Conservation (phyloP, 371 early-diverging fungal genomes). For the Mycotypha africana region DNA sequence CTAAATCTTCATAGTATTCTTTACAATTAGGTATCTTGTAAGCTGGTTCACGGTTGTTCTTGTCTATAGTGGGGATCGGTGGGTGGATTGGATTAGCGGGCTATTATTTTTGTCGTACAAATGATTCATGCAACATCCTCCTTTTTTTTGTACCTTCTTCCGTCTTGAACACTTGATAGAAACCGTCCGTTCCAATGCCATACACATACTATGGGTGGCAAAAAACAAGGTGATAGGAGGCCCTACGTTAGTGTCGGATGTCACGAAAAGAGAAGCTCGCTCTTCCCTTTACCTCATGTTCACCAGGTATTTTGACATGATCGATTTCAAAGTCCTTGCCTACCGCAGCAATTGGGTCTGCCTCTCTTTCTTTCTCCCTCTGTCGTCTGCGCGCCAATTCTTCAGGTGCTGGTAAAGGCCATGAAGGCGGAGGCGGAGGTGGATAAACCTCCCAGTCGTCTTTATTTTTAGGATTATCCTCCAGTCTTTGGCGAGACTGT, state of each 20-base stretch:
- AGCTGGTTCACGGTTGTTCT: too few relatives aligned
- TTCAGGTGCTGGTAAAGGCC: constrained; percentile 51
- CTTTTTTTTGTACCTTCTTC: constrained; percentile 12
- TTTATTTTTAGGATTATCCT: constrained; percentile 84
- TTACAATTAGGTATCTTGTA: constrained; percentile 15
- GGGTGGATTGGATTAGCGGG: constrained; percentile 15
- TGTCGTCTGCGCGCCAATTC: constrained; percentile 33
- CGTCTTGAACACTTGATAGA: constrained; percentile 25
- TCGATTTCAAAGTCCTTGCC: constrained; percentile 59
- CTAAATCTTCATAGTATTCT: constrained; percentile 88
- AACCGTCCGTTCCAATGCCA: constrained; percentile 26
- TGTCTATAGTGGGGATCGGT: constrained; percentile 56
- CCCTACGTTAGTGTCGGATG: not conserved
- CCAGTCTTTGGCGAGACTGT: constrained; percentile 66
- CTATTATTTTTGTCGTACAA: not conserved
- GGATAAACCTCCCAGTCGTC: constrained; percentile 88
- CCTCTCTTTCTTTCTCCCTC: constrained; percentile 43
- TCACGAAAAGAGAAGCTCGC: not conserved
- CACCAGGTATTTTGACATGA: constrained; percentile 60
- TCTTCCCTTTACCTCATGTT: constrained; percentile 45
- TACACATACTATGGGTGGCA: constrained; percentile 26
- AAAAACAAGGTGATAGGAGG: not conserved
- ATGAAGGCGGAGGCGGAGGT: constrained; percentile 74
- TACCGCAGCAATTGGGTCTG: constrained; percentile 44
- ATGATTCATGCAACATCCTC: not conserved